These are phyloP conservation scores for Phytophthora litchii DNA, from an alignment of 352 stramenopile genomes.

Conservation along the genomic window DNA sequence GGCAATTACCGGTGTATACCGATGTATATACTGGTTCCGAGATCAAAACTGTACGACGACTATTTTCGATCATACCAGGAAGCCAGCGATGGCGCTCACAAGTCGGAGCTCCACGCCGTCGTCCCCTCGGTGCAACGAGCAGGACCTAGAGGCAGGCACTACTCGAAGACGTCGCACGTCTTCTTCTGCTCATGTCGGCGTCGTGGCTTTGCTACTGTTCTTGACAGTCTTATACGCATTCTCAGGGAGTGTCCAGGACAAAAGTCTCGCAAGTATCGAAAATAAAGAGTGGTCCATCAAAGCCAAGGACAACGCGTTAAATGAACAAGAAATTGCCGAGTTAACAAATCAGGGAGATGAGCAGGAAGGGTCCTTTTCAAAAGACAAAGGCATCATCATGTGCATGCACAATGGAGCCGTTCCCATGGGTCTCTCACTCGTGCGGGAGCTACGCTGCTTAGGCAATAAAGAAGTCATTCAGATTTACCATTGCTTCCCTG, in stretches of 20 bases:
- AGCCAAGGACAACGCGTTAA: neutral
- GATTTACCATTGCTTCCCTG: constrained; percentile 43
- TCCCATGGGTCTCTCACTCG: constrained; percentile 45
- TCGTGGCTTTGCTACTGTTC: constrained; percentile 15
- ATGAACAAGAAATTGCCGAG: constrained; percentile 1
- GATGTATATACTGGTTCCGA: too few species aligned
- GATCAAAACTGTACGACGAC: too few species aligned
- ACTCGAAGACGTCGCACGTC: neutral
- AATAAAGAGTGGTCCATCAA: constrained; percentile 11
- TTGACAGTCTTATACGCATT: constrained; percentile 12
- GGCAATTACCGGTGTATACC: too few species aligned
- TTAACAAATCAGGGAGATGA: constrained; percentile 4
- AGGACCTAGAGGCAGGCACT: constrained; percentile 12
- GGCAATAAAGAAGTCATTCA: constrained; percentile 48
- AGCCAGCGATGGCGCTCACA: constrained; percentile 5
- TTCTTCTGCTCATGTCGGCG: neutral
- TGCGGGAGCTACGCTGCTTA: constrained; percentile 42
- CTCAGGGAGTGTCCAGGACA: neutral
- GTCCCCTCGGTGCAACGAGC: neutral
- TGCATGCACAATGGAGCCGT: constrained; percentile 43
- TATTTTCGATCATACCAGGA: too few species aligned
- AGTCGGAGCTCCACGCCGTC: constrained; percentile 9
- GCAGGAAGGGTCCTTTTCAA: neutral
- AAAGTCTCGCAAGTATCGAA: constrained; percentile 1
- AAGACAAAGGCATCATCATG: constrained; percentile 46